These are phyloP conservation scores for Bipolaris bicolor DNA, from an alignment of 2,329 filamentous ascomycete species.

Conservation along the genomic window DNA sequence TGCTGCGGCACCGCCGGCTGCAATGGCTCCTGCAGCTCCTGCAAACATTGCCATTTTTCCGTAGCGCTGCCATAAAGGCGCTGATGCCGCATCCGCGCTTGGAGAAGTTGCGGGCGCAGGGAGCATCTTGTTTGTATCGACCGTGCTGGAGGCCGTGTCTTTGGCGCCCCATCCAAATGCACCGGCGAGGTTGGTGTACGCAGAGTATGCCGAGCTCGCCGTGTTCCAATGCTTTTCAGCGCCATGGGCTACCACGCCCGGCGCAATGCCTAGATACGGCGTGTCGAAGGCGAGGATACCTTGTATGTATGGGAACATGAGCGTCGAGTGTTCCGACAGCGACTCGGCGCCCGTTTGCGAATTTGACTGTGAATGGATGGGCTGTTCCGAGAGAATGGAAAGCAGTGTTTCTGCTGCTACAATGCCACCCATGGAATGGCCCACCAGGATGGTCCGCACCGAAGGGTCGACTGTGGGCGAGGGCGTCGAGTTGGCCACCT, in stretches of 20 bases:
- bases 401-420: slow-evolving; percentile 89
- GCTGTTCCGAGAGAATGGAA: slow-evolving; percentile 67
- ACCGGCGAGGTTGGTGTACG: slow-evolving; percentile 66
- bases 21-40: slow-evolving; percentile 78
- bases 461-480: slow-evolving; percentile 87
- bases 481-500: slow-evolving; percentile 79
- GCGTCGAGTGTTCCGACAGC: slow-evolving; percentile 57
- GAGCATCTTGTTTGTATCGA: slow-evolving; percentile 46
- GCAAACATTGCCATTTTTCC: slow-evolving; percentile 85
- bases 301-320: slow-evolving; percentile 94
- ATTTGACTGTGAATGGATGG: slow-evolving; percentile 46
- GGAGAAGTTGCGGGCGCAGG: slow-evolving; percentile 47
- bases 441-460: slow-evolving; percentile 79
- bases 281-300: slow-evolving; percentile 94
- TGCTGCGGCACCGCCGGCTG: slow-evolving; percentile 82
- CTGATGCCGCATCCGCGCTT: slow-evolving; percentile 53
- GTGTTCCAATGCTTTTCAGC: slow-evolving; percentile 86
- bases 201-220: slow-evolving; percentile 71
- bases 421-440: slow-evolving; percentile 89
- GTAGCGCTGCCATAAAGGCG: slow-evolving; percentile 74
- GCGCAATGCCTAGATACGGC: slow-evolving; percentile 82
- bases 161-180: slow-evolving; percentile 66
- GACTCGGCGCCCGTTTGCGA: slow-evolving; percentile 37
- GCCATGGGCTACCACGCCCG: slow-evolving; percentile 81
- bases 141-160: slow-evolving; percentile 24